Percentiles rank a stretch among this genome's conserved stretches.
Conservation (phyloP, 208 protist genomes). For the Wallacemonas sp. region DNA sequence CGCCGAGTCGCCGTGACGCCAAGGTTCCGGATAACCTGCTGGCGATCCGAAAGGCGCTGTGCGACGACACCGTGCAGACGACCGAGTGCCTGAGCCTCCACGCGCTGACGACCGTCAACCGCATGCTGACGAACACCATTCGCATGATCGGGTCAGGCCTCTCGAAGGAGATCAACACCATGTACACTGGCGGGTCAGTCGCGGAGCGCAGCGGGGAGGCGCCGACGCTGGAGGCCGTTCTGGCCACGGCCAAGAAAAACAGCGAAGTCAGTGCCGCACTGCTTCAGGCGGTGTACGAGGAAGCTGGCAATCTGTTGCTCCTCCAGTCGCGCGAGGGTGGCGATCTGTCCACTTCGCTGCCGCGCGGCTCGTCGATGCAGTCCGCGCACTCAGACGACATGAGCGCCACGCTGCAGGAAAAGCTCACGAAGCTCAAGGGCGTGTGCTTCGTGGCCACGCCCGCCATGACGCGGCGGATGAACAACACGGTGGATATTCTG, state of each 20-base stretch:
- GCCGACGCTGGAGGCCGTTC: background rate
- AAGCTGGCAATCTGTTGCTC: conserved; percentile 23
- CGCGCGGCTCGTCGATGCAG: conserved; percentile 7
- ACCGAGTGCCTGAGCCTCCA: conserved; percentile 19
- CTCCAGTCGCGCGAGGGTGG: background rate
- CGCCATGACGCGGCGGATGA: conserved; percentile 34
- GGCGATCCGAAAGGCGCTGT: conserved; percentile 23
- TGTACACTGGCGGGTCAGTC: conserved; percentile 12
- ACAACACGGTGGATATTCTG: conserved; percentile 36
- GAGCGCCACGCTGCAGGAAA: conserved; percentile 13
- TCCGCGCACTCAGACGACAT: conserved; percentile 11
- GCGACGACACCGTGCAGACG: conserved; percentile 36
- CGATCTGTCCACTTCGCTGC: background rate
- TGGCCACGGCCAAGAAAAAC: conserved; percentile 1
- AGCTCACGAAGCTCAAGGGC: conserved; percentile 34
- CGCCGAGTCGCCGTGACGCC: conserved; percentile 15
- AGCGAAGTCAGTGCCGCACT: conserved; percentile 21
- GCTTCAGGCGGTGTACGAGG: conserved; percentile 28
- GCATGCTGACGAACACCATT: conserved; percentile 42
- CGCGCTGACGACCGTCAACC: conserved; percentile 27
- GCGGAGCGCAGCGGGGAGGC: conserved; percentile 12
- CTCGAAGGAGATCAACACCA: conserved; percentile 31
- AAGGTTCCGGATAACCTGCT: conserved; percentile 26
- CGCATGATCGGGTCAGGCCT: conserved; percentile 41
- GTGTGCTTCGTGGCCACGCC: conserved; percentile 49